Conservation (phyloP, 176 grass and related monocot species). For the Zea luxurians region DNA sequence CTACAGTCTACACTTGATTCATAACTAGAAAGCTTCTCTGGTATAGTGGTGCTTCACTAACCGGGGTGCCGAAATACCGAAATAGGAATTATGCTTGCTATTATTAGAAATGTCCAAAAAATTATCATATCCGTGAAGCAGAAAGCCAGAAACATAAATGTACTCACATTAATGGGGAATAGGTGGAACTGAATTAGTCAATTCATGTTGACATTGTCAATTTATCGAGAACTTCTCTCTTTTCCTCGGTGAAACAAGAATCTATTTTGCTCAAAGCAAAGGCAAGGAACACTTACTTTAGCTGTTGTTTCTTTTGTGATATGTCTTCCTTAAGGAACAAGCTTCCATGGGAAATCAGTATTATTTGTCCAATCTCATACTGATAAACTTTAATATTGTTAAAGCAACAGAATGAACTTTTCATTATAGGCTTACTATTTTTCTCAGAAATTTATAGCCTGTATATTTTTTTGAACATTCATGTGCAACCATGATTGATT, state of each 20-base stretch:
- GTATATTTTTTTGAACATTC: not conserved
- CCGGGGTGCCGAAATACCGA: not conserved
- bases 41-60: not conserved
- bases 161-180: no score
- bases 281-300: not conserved
- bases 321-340: not conserved
- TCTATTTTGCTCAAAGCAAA: no score
- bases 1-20: not conserved
- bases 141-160: no score
- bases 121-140: not conserved
- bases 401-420: not conserved
- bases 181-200: no score
- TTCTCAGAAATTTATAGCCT: not conserved
- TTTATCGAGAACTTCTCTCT: no score
- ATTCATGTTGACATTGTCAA: no score
- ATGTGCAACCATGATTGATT: conserved; percentile 8
- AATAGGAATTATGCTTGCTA: not conserved
- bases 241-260: not conserved
- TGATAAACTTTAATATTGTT: not conserved
- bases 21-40: not conserved
- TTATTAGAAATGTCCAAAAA: conserved; percentile 17
- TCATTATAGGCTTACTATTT: not conserved
- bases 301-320: not conserved
- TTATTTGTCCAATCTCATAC: not conserved
- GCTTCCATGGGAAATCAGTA: conserved; percentile 5